These are phyloP conservation scores for Cladosporium sphaerospermum DNA, from an alignment of 2,329 filamentous ascomycete genomes.

Conservation along the genomic window DNA sequence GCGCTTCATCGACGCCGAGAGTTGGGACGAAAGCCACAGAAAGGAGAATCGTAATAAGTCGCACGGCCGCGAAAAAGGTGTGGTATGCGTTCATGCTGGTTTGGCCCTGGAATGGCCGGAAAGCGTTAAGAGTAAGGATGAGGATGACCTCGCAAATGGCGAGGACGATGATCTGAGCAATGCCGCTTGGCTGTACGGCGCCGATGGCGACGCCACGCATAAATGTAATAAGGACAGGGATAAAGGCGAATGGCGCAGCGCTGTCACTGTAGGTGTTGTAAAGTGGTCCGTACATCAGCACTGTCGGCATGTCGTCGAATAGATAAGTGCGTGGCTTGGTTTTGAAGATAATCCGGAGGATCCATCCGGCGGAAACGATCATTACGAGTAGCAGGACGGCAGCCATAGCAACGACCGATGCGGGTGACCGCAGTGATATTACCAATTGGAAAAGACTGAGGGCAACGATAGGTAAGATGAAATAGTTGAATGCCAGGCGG, in stretches of 20 bases:
- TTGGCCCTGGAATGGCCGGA: slow-evolving; percentile 80
- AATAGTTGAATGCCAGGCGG: slow-evolving; percentile 86
- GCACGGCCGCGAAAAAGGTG: slow-evolving; percentile 70
- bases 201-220: slow-evolving; percentile 85
- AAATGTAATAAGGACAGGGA: slow-evolving; percentile 78
- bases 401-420: slow-evolving; percentile 67
- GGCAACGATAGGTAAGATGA: slow-evolving; percentile 78
- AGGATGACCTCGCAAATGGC: slow-evolving; percentile 92
- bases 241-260: slow-evolving; percentile 80
- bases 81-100: slow-evolving; percentile 98
- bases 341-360: slow-evolving; percentile 71
- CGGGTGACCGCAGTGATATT: slow-evolving; percentile 60
- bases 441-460: slow-evolving; percentile 90
- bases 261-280: slow-evolving; percentile 98
- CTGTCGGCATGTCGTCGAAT: slow-evolving; percentile 87
- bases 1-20: slow-evolving; percentile 67
- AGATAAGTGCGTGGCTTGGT: slow-evolving; percentile 79
- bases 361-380: slow-evolving; percentile 68
- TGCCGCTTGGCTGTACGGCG: slow-evolving; percentile 84
- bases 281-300: slow-evolving; percentile 82
- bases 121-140: slow-evolving; percentile 78
- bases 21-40: slow-evolving; percentile 70
- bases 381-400: slow-evolving; percentile 68
- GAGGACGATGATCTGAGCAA: slow-evolving; percentile 85
- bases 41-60: slow-evolving; percentile 58